phyloP scores from a whole-genome alignment of 106 monocot species.

The Dendrobium chrysotoxum region DNA sequence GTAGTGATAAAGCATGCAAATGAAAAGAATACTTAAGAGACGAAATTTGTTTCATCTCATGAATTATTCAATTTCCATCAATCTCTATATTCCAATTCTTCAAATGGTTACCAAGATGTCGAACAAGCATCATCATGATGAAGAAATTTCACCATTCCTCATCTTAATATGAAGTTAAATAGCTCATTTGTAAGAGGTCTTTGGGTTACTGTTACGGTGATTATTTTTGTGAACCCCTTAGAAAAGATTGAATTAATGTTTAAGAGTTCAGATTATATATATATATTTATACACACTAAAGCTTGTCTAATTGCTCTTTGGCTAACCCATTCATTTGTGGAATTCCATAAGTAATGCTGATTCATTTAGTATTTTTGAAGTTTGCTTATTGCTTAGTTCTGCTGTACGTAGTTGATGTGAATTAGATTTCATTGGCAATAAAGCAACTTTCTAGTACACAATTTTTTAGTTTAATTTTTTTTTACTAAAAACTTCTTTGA shows the following conservation, averaged over 20 bases:
- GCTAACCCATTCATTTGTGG: too few relatives aligned
- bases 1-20: slow-evolving; percentile 42
- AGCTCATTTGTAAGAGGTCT: neutral
- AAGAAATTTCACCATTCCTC: neutral
- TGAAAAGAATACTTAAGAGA: slow-evolving; percentile 19
- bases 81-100: neutral
- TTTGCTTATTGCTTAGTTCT: neutral
- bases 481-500: too few relatives aligned
- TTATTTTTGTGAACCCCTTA: too few relatives aligned
- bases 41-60: neutral
- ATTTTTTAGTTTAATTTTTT: too few relatives aligned
- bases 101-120: neutral
- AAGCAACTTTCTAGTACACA: too few relatives aligned
- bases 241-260: too few relatives aligned
- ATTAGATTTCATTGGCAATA: too few relatives aligned
- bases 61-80: neutral
- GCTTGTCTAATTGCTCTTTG: neutral
- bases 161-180: neutral
- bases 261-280: neutral
- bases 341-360: neutral
- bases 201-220: too few relatives aligned
- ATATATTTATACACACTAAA: neutral
- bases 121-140: neutral
- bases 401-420: neutral
- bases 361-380: neutral